Base-by-base conservation (phyloP, 1,284 basidiomycete genomes). In the Austroboletus novae-zelandiae region DNA sequence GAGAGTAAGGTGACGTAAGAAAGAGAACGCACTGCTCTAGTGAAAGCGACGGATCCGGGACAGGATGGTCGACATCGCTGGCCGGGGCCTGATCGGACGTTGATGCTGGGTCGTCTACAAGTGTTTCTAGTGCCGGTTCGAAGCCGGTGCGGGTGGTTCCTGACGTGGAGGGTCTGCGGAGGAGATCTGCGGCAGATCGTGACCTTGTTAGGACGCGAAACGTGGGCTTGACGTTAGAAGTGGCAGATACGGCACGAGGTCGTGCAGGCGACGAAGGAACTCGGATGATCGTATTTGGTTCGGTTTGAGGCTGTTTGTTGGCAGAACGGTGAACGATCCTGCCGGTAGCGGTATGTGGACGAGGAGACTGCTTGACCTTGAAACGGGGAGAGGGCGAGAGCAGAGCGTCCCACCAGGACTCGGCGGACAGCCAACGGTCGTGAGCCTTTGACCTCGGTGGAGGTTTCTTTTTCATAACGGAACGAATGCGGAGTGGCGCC, bases 361-460 rank as follows among this genome's bases (percentile, higher is more conserved):
- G 53, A 14, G 51, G 48, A 2, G 42, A 42, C 23, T 66, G 65
- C 51, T 54, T 61, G 48, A 83, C 54, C 59, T 77, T 80, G 57
- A 90, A 78, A 43, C 86, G 75, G 6, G 87, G 88, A 0, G 85
- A 77, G 4, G 87, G 88, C 50, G 89, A 83, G 37, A 90, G 66
- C 4, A 90, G 57, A 2, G 86, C 87, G 57, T 89, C 86, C 66
- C 88, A 90, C 85, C 87, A 88, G 10, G 84, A 83, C 67, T 89
- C 85, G 0, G 86, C 79, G 2, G 81, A 79, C 2, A 89, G 59
- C 84, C 84, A 88, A 8, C 81, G 72, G 35, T 86, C 83, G 55
- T 73, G 79, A 18, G 71, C 69, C 62, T 71, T 78, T 20, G 63
- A 48, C 31, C 55, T 43, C 17, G 53, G 37, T 5, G 55, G 18